These are phyloP conservation scores for Inonotus hispidus DNA, from an alignment of 1,284 basidiomycete species.

Conservation along the genomic window DNA sequence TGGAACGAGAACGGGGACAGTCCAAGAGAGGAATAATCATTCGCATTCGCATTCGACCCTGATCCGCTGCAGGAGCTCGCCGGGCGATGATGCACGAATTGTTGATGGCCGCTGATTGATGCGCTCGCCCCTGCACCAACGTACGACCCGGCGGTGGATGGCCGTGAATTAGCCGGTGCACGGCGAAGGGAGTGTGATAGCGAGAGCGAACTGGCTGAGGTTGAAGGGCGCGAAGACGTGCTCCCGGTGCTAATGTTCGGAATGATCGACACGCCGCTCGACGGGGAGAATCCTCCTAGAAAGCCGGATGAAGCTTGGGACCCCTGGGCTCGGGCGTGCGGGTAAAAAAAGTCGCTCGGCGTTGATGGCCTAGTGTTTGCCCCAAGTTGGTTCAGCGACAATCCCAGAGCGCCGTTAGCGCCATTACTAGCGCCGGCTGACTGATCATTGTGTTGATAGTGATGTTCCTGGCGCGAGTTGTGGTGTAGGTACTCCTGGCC, in stretches of 20 bases:
- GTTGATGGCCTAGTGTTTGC: slow-evolving; percentile 9
- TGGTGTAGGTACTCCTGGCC: background rate
- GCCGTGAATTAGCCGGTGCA: slow-evolving; percentile 12
- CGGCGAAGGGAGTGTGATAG: slow-evolving; percentile 10
- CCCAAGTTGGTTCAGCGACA: slow-evolving; percentile 11
- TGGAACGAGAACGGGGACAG: slow-evolving; percentile 13
- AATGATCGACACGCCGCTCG: slow-evolving; percentile 4
- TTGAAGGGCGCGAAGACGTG: slow-evolving; percentile 12
- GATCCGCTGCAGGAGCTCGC: slow-evolving; percentile 4
- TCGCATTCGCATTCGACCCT: background rate
- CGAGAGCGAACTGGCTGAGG: slow-evolving; percentile 14
- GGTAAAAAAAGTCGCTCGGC: slow-evolving; percentile 11
- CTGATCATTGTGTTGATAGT: background rate
- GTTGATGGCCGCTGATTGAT: background rate
- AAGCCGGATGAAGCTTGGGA: slow-evolving; percentile 1
- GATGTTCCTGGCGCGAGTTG: background rate
- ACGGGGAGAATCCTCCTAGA: background rate
- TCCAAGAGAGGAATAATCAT: slow-evolving; percentile 1
- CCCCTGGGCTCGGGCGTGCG: slow-evolving; percentile 1
- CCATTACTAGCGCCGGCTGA: too few relatives aligned
- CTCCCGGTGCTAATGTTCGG: slow-evolving; percentile 9
- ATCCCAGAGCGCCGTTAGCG: background rate
- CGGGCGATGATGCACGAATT: slow-evolving; percentile 8
- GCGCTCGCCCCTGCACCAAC: background rate
- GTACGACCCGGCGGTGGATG: slow-evolving; percentile 13